Percentiles rank a stretch among this genome's conserved stretches.
These are phyloP conservation scores for Pulicaria dysenterica DNA, from an alignment of 129 eudicot species.

Conservation along the genomic window DNA sequence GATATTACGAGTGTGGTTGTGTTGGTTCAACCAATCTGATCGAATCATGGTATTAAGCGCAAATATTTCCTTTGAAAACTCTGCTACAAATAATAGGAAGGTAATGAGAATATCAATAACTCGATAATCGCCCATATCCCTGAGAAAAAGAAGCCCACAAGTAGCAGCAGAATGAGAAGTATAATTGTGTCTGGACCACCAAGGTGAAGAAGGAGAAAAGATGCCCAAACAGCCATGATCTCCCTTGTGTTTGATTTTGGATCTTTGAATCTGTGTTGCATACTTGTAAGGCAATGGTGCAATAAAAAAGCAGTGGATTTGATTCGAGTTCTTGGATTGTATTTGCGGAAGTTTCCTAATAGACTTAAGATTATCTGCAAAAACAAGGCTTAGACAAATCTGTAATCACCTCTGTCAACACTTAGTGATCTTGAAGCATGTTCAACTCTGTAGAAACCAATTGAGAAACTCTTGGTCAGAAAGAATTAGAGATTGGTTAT, in stretches of 20 bases:
- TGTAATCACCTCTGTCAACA: slow-evolving; percentile 24
- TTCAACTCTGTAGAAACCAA: slow-evolving; percentile 33
- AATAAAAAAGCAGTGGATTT: slow-evolving; percentile 46
- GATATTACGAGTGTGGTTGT: slow-evolving; percentile 19
- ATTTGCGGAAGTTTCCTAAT: slow-evolving; percentile 47
- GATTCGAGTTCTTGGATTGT: slow-evolving; percentile 34
- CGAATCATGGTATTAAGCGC: slow-evolving; percentile 34
- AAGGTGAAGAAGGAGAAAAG: slow-evolving; percentile 63
- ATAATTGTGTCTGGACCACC: slow-evolving; percentile 62
- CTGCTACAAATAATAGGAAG: slow-evolving; percentile 41
- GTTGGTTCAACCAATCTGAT: slow-evolving; percentile 58
- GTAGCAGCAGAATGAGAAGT: slow-evolving; percentile 15
- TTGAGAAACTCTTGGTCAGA: too few species aligned
- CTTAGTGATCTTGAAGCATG: slow-evolving; percentile 12
- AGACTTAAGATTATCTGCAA: slow-evolving; percentile 35
- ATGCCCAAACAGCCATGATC: slow-evolving; percentile 65
- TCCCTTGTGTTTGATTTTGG: slow-evolving; percentile 13
- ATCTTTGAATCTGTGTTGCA: slow-evolving; percentile 23
- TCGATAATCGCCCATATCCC: slow-evolving; percentile 31
- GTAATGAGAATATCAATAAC: slow-evolving; percentile 39
- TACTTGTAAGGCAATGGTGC: slow-evolving; percentile 38
- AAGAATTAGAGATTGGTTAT: too few species aligned
- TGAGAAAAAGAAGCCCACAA: slow-evolving; percentile 28
- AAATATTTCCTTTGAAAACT: slow-evolving; percentile 38
- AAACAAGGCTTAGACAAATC: slow-evolving; percentile 43